Evolutionary conservation across 495 filamentous ascomycete genomes (phyloP), one percentile per base, ranked within the genome.

Genomic region (Podospora didyma): DNA sequence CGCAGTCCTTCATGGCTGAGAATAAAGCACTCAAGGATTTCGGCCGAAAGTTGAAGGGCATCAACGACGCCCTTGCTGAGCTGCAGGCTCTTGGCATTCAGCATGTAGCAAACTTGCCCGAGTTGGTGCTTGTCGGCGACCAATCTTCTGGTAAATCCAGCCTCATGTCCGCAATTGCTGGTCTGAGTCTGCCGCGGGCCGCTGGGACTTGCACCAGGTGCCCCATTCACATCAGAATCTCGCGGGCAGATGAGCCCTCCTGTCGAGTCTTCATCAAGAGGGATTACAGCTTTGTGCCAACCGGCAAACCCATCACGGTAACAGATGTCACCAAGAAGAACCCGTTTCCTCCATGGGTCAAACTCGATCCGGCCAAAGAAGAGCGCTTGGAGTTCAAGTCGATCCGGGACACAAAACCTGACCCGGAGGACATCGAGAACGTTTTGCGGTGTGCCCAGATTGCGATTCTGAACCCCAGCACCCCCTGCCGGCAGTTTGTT

Each of bases 111-210:
- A 78, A 78, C 2, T 71, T 94, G 0, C 89, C 90, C 0, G 89
- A 89, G 58, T 79, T 94, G 16, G 88, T 89, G 12, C 81, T 92
- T 0, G 83, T 92, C 1, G 90, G 90, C 1, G 89, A 94, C 53
- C 90, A 95, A 58, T 86, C 81, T 2, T 83, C 89, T 0, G 90
- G 90, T 0, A 96, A 96, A 60, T 86, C 82, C 3, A 90, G 86
- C 2, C 69, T 95, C 0, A 90, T 96, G 68, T 89, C 90, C 26
- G 88, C 85, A 0, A 84, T 94, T 34, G 85, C 86, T 1, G 88
- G 85, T n/a, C 86, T 95, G 48, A 84, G 83, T 49, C 80, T 92
- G 0, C 90, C 90, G 0, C 75, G 88, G 2, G 80, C 77, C 54
- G 75, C 78, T 0, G 87, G 84, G 0, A 87, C 85, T 0, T 94